Evolutionary conservation across 2,329 filamentous ascomycete genomes (phyloP), one percentile per base, ranked within the genome.

Genomic region (Ophiostoma sp.): DNA sequence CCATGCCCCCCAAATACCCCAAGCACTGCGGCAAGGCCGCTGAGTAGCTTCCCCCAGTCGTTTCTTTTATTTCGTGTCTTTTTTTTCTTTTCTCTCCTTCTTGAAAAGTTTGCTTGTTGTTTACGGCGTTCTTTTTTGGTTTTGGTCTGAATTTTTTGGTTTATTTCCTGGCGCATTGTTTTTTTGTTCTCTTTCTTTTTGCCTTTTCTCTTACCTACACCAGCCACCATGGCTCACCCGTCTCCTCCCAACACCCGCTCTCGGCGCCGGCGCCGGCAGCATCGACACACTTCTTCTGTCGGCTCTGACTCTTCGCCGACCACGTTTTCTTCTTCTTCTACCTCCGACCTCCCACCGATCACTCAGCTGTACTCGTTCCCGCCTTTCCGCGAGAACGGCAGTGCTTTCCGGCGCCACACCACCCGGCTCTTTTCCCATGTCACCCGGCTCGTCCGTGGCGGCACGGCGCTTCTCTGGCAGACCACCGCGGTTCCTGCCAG

Each of bases 231-330:
- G 66, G 66, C 28, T n/a, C 11, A 3, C 12, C 45, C 17, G 15
- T 22, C 66, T 22, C 17, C 19, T 52, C 66, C 28, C 28, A 33
- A 6, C 19, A 39, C 31, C 45, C 45, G 19, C 25, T 50, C 28
- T 52, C 66, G 45, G 66, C 66, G 66, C 28, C 45, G 66, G 45
- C 66, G 66, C 45, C 66, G 31, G 42, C 45, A 36, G 28, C 66
- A 4, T 9, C 45, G 42, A 1, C 45, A 36, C 6, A 36, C 52
- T 1, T 39, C 19, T 22, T 69, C 48, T 5, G 17, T 57, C 11
- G 48, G 31, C 3, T 28, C n/a, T 33, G 17, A 22, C 69, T 59
- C 69, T 22, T 17, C 52, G 12, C 33, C 17, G 50, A 15, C 69
- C 12, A 4, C 52, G 17, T 9, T 3, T 17, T 28, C 61, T 8